Conservation (phyloP, 208 protist genomes). For the Acanthamoeba lenticulata region DNA sequence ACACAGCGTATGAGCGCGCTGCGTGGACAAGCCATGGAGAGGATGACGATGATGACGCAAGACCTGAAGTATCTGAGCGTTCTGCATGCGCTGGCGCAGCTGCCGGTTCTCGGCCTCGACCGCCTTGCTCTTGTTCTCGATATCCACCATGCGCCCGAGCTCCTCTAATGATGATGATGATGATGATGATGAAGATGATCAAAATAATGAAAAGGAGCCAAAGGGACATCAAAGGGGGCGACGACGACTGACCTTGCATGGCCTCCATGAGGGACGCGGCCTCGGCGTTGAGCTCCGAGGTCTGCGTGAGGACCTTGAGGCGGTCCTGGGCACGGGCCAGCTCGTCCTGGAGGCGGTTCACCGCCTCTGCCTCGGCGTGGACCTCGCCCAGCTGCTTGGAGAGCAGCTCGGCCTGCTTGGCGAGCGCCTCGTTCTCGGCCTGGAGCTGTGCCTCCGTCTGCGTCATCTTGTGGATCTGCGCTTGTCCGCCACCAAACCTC, state of each 20-base stretch:
- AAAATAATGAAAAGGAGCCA: not conserved
- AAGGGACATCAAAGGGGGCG: not conserved
- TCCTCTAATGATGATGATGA: not conserved
- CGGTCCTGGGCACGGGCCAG: not conserved
- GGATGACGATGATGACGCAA: too few species aligned
- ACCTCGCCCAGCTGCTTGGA: not conserved
- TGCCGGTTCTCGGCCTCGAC: not conserved
- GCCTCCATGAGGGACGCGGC: not conserved
- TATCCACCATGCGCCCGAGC: constrained; percentile 2
- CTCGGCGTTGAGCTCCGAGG: not conserved
- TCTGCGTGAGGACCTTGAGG: not conserved
- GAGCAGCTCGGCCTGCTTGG: constrained; percentile 1
- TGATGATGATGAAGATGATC: not conserved
- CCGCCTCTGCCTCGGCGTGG: not conserved
- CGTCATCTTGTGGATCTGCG: not conserved
- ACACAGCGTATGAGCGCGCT: not conserved
- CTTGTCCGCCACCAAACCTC: too few species aligned
- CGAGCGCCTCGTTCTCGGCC: constrained; percentile 9
- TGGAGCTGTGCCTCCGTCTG: not conserved
- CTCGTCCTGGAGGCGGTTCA: not conserved
- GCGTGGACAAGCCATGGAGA: not conserved
- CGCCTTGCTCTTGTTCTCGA: not conserved
- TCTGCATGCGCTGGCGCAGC: not conserved
- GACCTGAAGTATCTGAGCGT: not conserved
- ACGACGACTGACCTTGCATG: not conserved